These are phyloP conservation scores for Zasmidium angulare DNA, from an alignment of 2,329 filamentous ascomycete species.

Conservation along the genomic window DNA sequence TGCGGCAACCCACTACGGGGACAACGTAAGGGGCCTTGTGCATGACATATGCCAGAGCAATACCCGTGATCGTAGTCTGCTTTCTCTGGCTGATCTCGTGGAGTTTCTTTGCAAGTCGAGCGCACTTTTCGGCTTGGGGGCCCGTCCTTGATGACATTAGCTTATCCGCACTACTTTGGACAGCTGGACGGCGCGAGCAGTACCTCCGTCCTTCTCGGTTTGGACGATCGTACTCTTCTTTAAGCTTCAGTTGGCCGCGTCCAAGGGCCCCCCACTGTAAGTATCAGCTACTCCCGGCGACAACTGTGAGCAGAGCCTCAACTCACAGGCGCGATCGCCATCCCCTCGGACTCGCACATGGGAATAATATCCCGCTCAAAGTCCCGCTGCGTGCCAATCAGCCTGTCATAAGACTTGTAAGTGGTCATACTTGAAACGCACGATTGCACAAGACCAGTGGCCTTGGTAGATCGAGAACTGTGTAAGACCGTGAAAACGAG, in stretches of 20 bases:
- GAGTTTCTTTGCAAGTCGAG: too few species aligned
- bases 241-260: too few species aligned
- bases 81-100: slow-evolving; percentile 49
- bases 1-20: slow-evolving; percentile 69
- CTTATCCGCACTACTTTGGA: too few species aligned
- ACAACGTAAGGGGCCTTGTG: slow-evolving; percentile 66
- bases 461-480: slow-evolving; percentile 71
- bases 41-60: slow-evolving; percentile 69
- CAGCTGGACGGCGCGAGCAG: too few species aligned
- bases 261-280: too few species aligned
- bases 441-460: too few species aligned
- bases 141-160: too few species aligned
- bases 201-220: too few species aligned
- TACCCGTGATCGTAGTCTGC: slow-evolving; percentile 42
- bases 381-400: slow-evolving; percentile 41
- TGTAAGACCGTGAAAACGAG: slow-evolving; percentile 65
- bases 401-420: too few species aligned
- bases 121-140: too few species aligned
- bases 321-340: slow-evolving; percentile 58
- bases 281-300: too few species aligned
- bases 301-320: slow-evolving; percentile 44
- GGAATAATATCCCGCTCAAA: slow-evolving; percentile 55
- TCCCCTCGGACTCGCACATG: slow-evolving; percentile 63
- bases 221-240: too few species aligned
- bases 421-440: background rate